phyloP scores from a whole-genome alignment of 805 yeast genomes.

The Yamadazyma paraphyllophila region DNA sequence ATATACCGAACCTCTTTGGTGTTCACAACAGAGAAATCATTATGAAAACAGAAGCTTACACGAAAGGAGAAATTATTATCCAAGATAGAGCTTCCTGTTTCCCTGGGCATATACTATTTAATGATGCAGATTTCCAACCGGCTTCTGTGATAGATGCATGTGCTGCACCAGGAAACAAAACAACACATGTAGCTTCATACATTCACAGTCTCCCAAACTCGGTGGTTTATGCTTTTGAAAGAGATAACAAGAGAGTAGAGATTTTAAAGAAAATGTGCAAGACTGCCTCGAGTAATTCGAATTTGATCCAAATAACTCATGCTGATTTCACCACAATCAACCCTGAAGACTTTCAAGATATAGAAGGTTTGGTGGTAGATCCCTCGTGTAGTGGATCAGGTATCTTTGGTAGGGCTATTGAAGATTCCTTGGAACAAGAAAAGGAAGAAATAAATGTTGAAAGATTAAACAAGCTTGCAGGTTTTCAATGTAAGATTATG shows the following conservation, averaged over 20 bases:
- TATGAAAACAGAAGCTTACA: constrained; percentile 65
- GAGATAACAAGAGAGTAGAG: constrained; percentile 70
- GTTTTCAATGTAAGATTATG: constrained; percentile 85
- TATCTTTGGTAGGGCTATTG: constrained; percentile 83
- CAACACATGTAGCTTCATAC: constrained; percentile 83
- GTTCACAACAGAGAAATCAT: constrained; percentile 73
- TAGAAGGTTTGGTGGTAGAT: constrained; percentile 84
- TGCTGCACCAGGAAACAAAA: constrained; percentile 98
- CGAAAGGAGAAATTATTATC: constrained; percentile 75
- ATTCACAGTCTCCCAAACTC: constrained; percentile 24
- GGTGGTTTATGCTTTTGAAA: constrained; percentile 81
- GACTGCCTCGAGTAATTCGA: constrained; percentile 50
- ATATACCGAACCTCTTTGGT: constrained; percentile 76
- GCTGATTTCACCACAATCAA: constrained; percentile 65
- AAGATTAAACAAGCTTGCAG: constrained; percentile 70
- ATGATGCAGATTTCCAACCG: constrained; percentile 48
- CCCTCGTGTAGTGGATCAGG: constrained; percentile 99
- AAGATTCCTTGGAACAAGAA: constrained; percentile 41
- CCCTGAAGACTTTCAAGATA: constrained; percentile 58
- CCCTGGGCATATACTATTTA: constrained; percentile 78
- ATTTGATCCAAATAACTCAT: constrained; percentile 47
- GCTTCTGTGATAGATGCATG: constrained; percentile 83
- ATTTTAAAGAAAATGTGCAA: constrained; percentile 73
- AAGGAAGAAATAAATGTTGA: constrained; percentile 53
- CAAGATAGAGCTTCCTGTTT: constrained; percentile 98